Evolutionary conservation across 2,329 filamentous ascomycete species (phyloP), one percentile per base, ranked within the genome.

Genomic region (Westerdykella ornata): DNA sequence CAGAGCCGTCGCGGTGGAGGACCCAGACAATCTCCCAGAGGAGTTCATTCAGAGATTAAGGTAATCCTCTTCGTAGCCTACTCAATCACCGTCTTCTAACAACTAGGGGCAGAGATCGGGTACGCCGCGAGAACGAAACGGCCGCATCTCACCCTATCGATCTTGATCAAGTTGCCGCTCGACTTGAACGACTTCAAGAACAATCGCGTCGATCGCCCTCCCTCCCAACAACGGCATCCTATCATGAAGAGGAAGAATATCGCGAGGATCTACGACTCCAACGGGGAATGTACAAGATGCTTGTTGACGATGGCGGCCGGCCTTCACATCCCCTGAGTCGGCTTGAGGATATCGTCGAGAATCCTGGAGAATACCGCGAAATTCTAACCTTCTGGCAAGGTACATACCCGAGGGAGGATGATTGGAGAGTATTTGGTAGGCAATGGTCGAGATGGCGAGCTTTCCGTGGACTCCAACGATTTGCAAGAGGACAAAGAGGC

Each of bases 301-400:
- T 67, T 16, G 31, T 67, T 26, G 46, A 46, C 7, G 56, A 60
- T 19, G 61, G 61, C 35, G 59, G 63, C 26, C 59, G 56, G 19
- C 62, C 63, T 6, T 34, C 52, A 18, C 20, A 22, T 9, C 20
- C 20, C 5, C 20, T 22, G 9, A 22, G 20, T 18, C 51, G 54
- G 14, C 38, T 63, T 6, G 46, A 56, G 4, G 38, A 57, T 13
- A 47, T 67, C 31, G 30, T 39, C 6, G 14, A 39, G 14, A 32
- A 57, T 14, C 50, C 55, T 2, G 46, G 50, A 15, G 39, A 51
- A 8, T 48, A 60, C 45, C 28, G 30, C 15, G 53, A 62, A 20
- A 51, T 63, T 28, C 33, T 67, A 18, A 44, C 42, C 16, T 61
- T 53, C 15, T 65, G 52, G 55, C 44, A 59, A 33, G 26, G 22